Evolutionary conservation across 1,284 basidiomycete species (phyloP).

Genomic region (Austroboletus olivaceoglutinosus): DNA sequence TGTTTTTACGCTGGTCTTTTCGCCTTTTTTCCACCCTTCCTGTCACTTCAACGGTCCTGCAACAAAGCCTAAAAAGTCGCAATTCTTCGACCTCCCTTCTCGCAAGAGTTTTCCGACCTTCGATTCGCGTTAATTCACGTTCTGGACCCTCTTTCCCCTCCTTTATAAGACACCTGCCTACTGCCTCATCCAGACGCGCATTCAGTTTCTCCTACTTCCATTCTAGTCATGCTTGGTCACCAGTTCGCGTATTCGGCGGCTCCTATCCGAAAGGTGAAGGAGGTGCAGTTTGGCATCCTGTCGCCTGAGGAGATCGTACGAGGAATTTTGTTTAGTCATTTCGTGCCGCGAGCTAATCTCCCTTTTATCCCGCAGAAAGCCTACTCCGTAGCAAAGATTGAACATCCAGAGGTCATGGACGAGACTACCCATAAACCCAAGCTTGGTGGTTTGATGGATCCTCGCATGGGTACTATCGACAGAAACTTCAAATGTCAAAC

Average conservation of each 20-base stretch:
- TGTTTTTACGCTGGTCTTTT: constrained; percentile 15
- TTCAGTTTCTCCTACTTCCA: constrained; percentile 1
- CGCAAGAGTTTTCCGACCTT: constrained; percentile 8
- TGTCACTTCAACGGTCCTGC: background rate
- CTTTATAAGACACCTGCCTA: constrained; percentile 3
- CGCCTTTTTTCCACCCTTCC: constrained; percentile 17
- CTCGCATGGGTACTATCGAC: constrained; percentile 98
- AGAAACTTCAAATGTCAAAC: constrained; percentile 99
- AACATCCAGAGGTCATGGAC: constrained; percentile 98
- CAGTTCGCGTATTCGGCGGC: constrained; percentile 91
- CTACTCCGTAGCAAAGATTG: constrained; percentile 96
- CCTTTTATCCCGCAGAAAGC: constrained; percentile 71
- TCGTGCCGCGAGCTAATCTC: constrained; percentile 6
- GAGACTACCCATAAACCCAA: constrained; percentile 88
- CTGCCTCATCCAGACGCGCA: constrained; percentile 17
- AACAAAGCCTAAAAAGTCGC: constrained; percentile 22
- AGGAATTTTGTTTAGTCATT: constrained; percentile 27
- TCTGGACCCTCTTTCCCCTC: background rate
- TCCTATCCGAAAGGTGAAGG: constrained; percentile 90
- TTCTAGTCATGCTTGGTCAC: constrained; percentile 67
- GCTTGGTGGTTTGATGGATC: constrained; percentile 94
- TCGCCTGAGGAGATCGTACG: constrained; percentile 99
- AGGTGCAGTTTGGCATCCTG: constrained; percentile 99
- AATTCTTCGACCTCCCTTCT: constrained; percentile 7
- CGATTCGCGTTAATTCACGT: constrained; percentile 31